A percentile compares a stretch with the other conserved stretches of the same genome.
Conservation (phyloP, 2,329 filamentous ascomycete species). For the Exophiala viscosa region DNA sequence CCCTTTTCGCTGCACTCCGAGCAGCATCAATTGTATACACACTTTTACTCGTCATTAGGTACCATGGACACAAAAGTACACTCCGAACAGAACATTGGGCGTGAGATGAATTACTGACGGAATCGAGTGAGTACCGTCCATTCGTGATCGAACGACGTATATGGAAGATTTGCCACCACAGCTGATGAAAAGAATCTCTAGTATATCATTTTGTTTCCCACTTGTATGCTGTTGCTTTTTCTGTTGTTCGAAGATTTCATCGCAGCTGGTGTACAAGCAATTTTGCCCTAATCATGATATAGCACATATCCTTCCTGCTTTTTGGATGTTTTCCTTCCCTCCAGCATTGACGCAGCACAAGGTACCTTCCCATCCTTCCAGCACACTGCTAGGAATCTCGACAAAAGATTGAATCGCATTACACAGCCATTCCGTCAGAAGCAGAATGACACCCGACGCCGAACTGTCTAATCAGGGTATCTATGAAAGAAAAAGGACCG, state of each 20-base stretch:
- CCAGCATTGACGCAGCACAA: not conserved
- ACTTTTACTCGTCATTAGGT: too few species aligned
- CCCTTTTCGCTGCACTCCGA: too few species aligned
- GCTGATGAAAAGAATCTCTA: not conserved
- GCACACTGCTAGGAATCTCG: not conserved
- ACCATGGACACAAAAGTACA: too few species aligned
- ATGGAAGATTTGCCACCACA: not conserved
- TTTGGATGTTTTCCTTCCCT: not conserved
- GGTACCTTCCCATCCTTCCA: not conserved
- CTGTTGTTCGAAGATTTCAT: not conserved
- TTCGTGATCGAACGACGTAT: too few species aligned
- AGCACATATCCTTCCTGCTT: not conserved
- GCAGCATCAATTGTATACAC: too few species aligned
- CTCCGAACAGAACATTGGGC: not conserved
- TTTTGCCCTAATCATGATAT: not conserved
- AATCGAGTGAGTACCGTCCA: too few species aligned
- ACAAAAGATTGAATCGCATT: not conserved
- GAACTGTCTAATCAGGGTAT: slow-evolving; percentile 25
- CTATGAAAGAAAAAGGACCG: slow-evolving; percentile 14
- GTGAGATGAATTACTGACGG: too few species aligned
- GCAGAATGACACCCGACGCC: slow-evolving; percentile 6
- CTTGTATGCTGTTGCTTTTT: not conserved
- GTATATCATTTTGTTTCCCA: not conserved
- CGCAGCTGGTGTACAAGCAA: not conserved
- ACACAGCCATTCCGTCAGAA: not conserved